Base-by-base conservation (phyloP, 495 filamentous ascomycete genomes). In the Penicillium malachiteum region DNA sequence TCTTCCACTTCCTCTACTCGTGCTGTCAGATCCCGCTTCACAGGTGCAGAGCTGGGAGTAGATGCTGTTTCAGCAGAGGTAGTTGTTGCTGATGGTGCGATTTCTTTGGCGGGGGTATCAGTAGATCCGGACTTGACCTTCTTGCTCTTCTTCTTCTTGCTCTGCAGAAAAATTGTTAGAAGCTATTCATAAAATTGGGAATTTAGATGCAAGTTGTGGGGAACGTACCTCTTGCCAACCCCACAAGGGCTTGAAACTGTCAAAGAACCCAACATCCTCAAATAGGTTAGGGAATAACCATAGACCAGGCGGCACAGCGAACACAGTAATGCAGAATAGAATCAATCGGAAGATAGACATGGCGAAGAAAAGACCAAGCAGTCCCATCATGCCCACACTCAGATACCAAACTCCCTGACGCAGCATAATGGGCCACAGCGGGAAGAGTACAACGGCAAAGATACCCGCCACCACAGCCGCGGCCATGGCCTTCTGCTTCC, bases 251-350 rank as follows among this genome's bases (percentile, higher is more conserved):
- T 88, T 88, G 79, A 99, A 99, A 72, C 89, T 95, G 57, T 99
- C 95, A 65, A 97, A 87, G 73, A 99, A 97, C 7, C 93, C 94
- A 42, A 99, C 95, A 68, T 99, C 95, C 72, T 97, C 95, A 74
- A 97, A 99, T 17, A 99, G 71, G 67, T 99, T 99, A 43, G 95
- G 95, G 78, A 91, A 99, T 43, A 99, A 79, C 95, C 95, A 99
- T 31, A 99, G 78, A 58, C 95, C 95, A 1, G 93, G 94, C 12
- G 91, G 79, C 9, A 84, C 81, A 7, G 83, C 78, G 66, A 97
- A 93, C 62, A 96, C 89, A 10, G 95, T 97, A 67, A 93, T 72
- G 62, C 87, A 87, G 75, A 97, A 99, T n/a, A 99, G 75, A 50
- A 97, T 96, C 17, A 97, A 79, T 51, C 95, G 83, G 82, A 97